A percentile compares a stretch with the other conserved stretches of the same genome.
Conservation (phyloP, 257 asterid genomes). For the Fraxinus americana region DNA sequence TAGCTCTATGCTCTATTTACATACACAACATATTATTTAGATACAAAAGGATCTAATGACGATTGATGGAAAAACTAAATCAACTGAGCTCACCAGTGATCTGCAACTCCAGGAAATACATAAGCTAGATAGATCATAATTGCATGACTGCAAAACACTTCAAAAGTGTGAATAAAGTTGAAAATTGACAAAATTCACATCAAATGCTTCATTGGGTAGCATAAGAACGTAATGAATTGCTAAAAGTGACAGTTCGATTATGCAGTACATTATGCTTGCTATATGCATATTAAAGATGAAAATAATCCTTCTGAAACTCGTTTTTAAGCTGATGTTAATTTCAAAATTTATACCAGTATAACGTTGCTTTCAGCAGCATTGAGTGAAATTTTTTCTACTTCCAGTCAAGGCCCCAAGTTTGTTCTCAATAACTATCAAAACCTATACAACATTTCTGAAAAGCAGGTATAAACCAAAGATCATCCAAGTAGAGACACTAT, state of each 20-base stretch:
- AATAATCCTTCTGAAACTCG: background rate
- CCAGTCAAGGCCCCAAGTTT: background rate
- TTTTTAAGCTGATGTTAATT: background rate
- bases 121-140: constrained; percentile 72
- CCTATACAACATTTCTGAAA: background rate
- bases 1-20: background rate
- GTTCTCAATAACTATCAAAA: background rate
- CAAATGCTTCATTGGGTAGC: background rate
- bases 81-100: constrained; percentile 78
- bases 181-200: background rate
- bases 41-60: background rate
- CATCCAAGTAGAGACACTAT: background rate
- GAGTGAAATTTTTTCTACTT: background rate
- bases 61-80: background rate
- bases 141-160: constrained; percentile 73
- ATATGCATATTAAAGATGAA: constrained; percentile 1
- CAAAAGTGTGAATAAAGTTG: background rate
- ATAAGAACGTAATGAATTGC: constrained; percentile 9
- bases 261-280: background rate
- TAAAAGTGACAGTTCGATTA: background rate
- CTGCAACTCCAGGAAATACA: constrained; percentile 88
- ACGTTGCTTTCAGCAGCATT: constrained; percentile 1
- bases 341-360: background rate
- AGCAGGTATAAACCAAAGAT: background rate
- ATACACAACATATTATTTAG: background rate